A percentile compares a stretch with the other conserved stretches of the same genome.
Conservation (phyloP, 352 stramenopile species). For the Phytophthora sp. region DNA sequence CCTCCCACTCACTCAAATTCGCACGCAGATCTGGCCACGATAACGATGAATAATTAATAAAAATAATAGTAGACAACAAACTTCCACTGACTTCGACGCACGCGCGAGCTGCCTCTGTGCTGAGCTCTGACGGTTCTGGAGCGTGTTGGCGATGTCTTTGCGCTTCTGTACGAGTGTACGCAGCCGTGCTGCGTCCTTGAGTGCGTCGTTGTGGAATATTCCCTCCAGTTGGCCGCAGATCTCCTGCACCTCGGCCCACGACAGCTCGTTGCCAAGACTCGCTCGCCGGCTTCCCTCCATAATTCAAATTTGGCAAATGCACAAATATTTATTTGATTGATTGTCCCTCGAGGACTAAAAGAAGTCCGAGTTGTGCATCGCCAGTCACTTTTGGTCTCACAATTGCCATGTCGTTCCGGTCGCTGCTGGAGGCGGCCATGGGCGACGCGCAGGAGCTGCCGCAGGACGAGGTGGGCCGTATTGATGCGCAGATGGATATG, state of each 20-base stretch:
- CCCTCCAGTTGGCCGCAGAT: constrained; percentile 73
- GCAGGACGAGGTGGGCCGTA: constrained; percentile 28
- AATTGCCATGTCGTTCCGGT: constrained; percentile 85
- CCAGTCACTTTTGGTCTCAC: constrained; percentile 24
- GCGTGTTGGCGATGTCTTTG: constrained; percentile 59
- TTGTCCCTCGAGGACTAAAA: too few relatives aligned
- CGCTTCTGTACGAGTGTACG: constrained; percentile 62
- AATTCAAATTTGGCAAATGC: constrained; percentile 30
- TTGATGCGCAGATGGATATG: constrained; percentile 31
- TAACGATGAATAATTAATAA: neutral
- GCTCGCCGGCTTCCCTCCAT: constrained; percentile 35
- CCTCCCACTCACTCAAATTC: constrained; percentile 73
- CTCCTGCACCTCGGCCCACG: constrained; percentile 69
- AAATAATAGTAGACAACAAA: neutral
- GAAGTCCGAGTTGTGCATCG: constrained; percentile 4
- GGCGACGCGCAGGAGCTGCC: constrained; percentile 66
- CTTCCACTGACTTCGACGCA: constrained; percentile 25
- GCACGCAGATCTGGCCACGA: constrained; percentile 50
- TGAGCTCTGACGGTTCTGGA: constrained; percentile 50
- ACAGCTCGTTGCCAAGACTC: constrained; percentile 38
- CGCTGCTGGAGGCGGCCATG: constrained; percentile 84
- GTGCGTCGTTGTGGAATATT: constrained; percentile 66
- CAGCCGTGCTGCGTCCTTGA: constrained; percentile 62
- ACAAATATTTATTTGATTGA: neutral
- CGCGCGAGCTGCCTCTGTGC: constrained; percentile 64